Evolutionary conservation across 1,139 yeast genomes (phyloP).

Genomic region (Schizosaccharomyces versatilis): DNA sequence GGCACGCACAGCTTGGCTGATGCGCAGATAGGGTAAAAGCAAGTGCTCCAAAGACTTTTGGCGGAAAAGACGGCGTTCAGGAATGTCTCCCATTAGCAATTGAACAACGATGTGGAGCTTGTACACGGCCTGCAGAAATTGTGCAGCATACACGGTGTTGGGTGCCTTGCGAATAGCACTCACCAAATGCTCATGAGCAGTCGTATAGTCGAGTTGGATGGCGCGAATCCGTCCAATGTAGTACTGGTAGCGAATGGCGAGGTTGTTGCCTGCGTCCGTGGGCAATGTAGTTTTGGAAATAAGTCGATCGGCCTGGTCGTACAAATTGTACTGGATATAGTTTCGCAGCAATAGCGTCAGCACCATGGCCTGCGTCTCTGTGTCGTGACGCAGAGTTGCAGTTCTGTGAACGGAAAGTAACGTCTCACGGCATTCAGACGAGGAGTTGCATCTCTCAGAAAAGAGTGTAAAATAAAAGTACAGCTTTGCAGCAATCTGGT

Average conservation of each 20-base stretch:
- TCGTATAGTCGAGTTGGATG: conserved; percentile 75
- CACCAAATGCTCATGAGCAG: conserved; percentile 73
- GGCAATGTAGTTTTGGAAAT: conserved; percentile 82
- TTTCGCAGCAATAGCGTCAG: conserved; percentile 67
- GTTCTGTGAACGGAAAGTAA: conserved; percentile 60
- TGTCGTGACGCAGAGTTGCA: conserved; percentile 77
- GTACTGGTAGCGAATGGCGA: conserved; percentile 77
- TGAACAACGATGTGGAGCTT: conserved; percentile 77
- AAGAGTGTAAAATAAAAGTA: conserved; percentile 84
- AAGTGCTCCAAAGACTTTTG: conserved; percentile 36
- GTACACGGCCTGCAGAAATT: conserved; percentile 76
- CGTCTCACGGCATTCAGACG: conserved; percentile 40
- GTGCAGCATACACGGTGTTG: conserved; percentile 62
- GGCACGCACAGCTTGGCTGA: conserved; percentile 74
- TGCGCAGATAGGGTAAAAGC: conserved; percentile 61
- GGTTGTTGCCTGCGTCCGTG: conserved; percentile 59
- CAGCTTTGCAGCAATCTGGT: conserved; percentile 65
- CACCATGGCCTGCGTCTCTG: conserved; percentile 72
- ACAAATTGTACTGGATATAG: conserved; percentile 57
- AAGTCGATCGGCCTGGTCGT: conserved; percentile 70
- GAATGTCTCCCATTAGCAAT: conserved; percentile 88
- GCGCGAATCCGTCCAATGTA: conserved; percentile 78
- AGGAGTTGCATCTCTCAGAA: conserved; percentile 39
- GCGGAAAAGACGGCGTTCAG: conserved; percentile 67
- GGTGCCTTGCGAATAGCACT: conserved; percentile 96